These are phyloP conservation scores for Barnettozyma californica DNA, from an alignment of 805 yeast species.

Conservation along the genomic window DNA sequence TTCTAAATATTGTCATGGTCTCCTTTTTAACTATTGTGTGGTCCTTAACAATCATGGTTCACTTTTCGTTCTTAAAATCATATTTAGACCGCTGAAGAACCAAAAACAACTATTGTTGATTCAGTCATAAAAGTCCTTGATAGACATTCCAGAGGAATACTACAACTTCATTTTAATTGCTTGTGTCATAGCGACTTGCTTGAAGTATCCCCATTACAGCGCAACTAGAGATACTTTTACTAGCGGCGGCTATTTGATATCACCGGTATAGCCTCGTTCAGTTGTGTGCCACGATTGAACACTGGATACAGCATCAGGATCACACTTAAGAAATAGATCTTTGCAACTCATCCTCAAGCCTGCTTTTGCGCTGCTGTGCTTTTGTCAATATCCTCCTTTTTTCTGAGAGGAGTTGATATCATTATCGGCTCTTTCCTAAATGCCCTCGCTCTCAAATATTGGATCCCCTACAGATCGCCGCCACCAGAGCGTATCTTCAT, in stretches of 20 bases:
- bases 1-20: background rate
- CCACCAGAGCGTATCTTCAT: constrained; percentile 35
- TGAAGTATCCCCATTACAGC: background rate
- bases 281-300: background rate
- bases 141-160: background rate
- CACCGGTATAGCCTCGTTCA: background rate
- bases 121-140: background rate
- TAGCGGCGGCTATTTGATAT: background rate
- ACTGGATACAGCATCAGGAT: background rate
- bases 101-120: background rate
- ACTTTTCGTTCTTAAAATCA: background rate
- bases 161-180: background rate
- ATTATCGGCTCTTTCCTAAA: constrained; percentile 6
- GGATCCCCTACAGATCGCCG: constrained; percentile 16
- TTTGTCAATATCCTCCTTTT: background rate
- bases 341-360: background rate
- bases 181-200: background rate
- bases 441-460: constrained; percentile 17
- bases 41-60: background rate
- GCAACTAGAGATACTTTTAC: background rate
- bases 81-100: background rate
- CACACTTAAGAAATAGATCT: background rate
- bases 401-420: background rate
- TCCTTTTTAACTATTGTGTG: constrained; percentile 1
- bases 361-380: background rate